phyloP scores from a whole-genome alignment of 768 basidiomycete genomes.

The Termitomyces sp. region DNA sequence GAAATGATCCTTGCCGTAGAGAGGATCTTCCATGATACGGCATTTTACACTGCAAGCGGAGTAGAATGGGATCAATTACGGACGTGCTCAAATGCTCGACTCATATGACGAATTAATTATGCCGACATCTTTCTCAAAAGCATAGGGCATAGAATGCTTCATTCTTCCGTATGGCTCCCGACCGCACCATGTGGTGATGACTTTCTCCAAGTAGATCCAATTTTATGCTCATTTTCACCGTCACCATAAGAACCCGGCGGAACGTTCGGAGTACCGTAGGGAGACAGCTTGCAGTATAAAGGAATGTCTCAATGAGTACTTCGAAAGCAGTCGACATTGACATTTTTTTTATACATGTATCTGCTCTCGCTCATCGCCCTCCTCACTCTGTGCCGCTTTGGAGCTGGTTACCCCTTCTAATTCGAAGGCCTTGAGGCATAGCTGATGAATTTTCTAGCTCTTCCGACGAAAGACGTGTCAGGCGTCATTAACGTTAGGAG shows the following conservation, averaged over 20 bases:
- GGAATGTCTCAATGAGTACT: not conserved
- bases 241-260: not conserved
- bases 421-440: not conserved
- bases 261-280: slow-evolving; percentile 2
- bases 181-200: not conserved
- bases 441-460: not conserved
- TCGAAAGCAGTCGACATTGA: not conserved
- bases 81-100: slow-evolving; percentile 1
- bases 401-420: slow-evolving; percentile 3
- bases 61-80: slow-evolving; percentile 18
- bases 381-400: slow-evolving; percentile 8
- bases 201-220: not conserved
- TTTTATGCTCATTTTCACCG: not conserved
- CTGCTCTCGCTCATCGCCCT: slow-evolving; percentile 11
- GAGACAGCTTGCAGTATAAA: slow-evolving; percentile 2
- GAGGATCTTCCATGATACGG: not conserved
- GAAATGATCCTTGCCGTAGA: not conserved
- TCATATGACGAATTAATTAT: slow-evolving; percentile 6
- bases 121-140: not conserved
- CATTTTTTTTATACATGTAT: not conserved
- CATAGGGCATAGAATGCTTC: not conserved
- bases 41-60: not conserved
- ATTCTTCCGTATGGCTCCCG: slow-evolving; percentile 1
- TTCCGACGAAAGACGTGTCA: not conserved
- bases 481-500: not conserved